Evolutionary conservation across 257 asterid genomes (phyloP).

Genomic region (Verbascum thapsus): DNA sequence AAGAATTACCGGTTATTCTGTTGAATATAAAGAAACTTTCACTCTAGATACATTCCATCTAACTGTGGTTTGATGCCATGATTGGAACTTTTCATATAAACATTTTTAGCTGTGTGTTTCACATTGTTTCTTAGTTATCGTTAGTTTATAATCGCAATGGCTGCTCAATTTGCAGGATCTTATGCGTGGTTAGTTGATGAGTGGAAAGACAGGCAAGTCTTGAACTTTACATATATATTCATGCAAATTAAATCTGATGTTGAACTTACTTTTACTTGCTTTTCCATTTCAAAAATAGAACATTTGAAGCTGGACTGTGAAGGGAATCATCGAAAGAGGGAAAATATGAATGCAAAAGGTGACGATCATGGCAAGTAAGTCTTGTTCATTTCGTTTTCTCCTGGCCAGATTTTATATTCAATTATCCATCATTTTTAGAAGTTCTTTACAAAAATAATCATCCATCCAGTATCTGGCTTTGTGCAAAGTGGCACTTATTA

Average conservation of each 20-base stretch:
- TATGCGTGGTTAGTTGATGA: not conserved
- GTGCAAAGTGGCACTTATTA: too few relatives aligned
- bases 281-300: not conserved
- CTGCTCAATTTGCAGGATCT: slow-evolving; percentile 3
- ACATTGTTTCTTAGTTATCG: not conserved
- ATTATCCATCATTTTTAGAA: too few relatives aligned
- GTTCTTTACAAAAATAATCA: too few relatives aligned
- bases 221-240: not conserved
- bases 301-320: not conserved
- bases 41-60: not conserved
- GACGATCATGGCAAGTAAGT: too few relatives aligned
- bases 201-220: not conserved
- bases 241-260: not conserved
- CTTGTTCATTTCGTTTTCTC: too few relatives aligned
- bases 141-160: not conserved
- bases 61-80: too few relatives aligned
- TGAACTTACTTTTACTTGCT: not conserved
- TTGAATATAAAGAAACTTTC: not conserved
- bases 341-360: not conserved
- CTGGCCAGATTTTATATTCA: too few relatives aligned
- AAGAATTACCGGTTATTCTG: not conserved
- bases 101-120: not conserved
- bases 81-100: not conserved
- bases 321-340: not conserved
- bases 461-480: too few relatives aligned